Base-by-base conservation (phyloP, 148 eudicot species). In the Chenopodium berlandieri region DNA sequence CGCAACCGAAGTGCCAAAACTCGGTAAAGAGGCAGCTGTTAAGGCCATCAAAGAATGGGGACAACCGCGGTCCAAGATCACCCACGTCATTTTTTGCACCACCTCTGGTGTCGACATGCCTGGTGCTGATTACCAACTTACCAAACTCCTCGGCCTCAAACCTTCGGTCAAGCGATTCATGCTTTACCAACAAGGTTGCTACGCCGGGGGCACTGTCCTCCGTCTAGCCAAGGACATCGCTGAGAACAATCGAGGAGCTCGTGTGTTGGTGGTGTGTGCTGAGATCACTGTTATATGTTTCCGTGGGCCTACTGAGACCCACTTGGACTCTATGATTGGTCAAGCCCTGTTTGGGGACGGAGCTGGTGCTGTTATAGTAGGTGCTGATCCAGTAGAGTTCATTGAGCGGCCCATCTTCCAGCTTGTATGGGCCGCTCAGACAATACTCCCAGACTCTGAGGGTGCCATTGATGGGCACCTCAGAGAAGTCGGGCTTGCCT, bases 11-110 rank as follows among this genome's bases (percentile, higher is more conserved):
- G 56, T 73, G 31, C 75, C 75, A 8, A 73, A 73, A 23, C 52
- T 73, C 27, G 75, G 75, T 14, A 73, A 73, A 73, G 75, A 73
- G 32, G 75, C 75, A 7, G 75, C 75, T 9, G 56, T 73, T 23
- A 73, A 73, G 56, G 75, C 75, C 75, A 73, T 73, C 52, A 73
- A 73, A 44, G 75, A 73, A 10, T 73, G 73, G 73, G 73, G 73
- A 22, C 73, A 69, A 34, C 73, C 73, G 10, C 46, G 73, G 34
- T 69, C 73, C 22, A 69, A 69, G 73, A 69, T 69, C 23, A 69
- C 73, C 46, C 73, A 69, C 34, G 73, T 69, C 22, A 73, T 73
- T 31, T 73, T 73, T 4, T 73, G 75, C 75, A 73, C 75, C 27
- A 40, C 75, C 9, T 73, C 75, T 3, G 75, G 75, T 73, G 75